Base-by-base conservation (phyloP, 768 basidiomycete species). In the Dioszegia crocea region DNA sequence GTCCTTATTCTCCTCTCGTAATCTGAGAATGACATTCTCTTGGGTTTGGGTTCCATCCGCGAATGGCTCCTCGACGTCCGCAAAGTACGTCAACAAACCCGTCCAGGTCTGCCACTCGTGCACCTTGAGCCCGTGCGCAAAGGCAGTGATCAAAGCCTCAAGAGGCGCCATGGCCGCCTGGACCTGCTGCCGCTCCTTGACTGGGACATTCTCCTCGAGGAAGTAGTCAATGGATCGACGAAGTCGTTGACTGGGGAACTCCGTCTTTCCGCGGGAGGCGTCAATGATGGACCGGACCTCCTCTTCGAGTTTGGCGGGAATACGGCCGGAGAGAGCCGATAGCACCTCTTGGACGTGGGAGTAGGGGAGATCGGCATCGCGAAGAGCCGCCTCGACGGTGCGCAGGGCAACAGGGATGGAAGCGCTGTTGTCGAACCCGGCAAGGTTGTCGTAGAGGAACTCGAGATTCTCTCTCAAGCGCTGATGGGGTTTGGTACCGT, bases 371-470 rank as follows among this genome's bases (percentile, higher is more conserved):
- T 89, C 88, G 5, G 87, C 83, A 68, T 92, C 83, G 60, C 87
- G 86, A 31, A 99, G 83, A 39, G 90, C 85, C 36, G 84, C 80
- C 67, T 90, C 81, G 58, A 99, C 85, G 44, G 91, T 88, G 76
- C 91, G 93, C 71, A 97, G 81, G 11, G 90, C 89, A 4, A 86
- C 78, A 19, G 83, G 82, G 88, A 98, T 91, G 65, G 89, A 82
- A 4, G 91, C 87, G 71, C 91, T 89, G 79, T 97, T 97, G 79
- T 99, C 96, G 78, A 88, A 99, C 36, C 96, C 96, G 57, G 91
- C 89, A 60, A 99, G 83, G 67, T 96, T 93, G 78, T 97, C 91
- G 76, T 86, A 84, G 52, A 99, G 82, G 56, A 87, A 82, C 63
- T 84, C 83, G 53, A 87, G 79, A 78, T 86, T 87, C 66, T 84